Base-by-base conservation (phyloP, 108 stramenopile species). In the Skeletonema potamos region DNA sequence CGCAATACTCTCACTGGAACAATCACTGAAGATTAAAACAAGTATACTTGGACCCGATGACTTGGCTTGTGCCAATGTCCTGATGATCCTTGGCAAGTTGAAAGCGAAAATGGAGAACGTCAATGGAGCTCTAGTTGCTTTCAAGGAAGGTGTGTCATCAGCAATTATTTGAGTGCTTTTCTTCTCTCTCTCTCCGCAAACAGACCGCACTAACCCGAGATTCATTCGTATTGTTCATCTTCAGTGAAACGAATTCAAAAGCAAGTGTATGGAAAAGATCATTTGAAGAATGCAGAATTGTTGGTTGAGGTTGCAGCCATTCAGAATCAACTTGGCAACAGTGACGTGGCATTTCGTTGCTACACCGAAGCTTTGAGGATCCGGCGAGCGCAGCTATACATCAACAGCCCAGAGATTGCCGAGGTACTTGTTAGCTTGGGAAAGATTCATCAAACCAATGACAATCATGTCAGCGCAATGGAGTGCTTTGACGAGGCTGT, bases 221-320 rank as follows among this genome's bases (percentile, higher is more conserved):
- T n/a, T 48, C 20, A 20, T 24, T 2, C 15, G 15, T n/a, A 44
- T 48, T 13, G 1, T 48, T 48, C 46, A 27, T n/a, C 55, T 58
- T 24, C 27, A 67, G 84, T 73, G 15, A 82, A 76, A 66, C 54
- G 70, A 27, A 64, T 86, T 18, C 74, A 82, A 22, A 86, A 86
- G 54, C 81, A 58, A 27, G 28, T 57, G 15, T 71, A 64, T 22
- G 78, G 74, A 2, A 69, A 54, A 58, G 58, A 86, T 65, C 60
- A 79, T 58, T 51, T 83, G 54, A 75, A 66, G 36, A 79, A 83
- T 65, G 82, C 85, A 36, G 75, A 76, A 18, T 63, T 86, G 51
- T 54, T 86, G 67, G 73, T 69, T 28, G 65, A 83, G 56, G 85
- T 82, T 43, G 85, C 82, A 11, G 44, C 51, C 4, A 41, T 86